A percentile compares a stretch with the other conserved stretches of the same genome.
Conservation (phyloP, 2,329 filamentous ascomycete genomes). For the Fusarium mangiferae region DNA sequence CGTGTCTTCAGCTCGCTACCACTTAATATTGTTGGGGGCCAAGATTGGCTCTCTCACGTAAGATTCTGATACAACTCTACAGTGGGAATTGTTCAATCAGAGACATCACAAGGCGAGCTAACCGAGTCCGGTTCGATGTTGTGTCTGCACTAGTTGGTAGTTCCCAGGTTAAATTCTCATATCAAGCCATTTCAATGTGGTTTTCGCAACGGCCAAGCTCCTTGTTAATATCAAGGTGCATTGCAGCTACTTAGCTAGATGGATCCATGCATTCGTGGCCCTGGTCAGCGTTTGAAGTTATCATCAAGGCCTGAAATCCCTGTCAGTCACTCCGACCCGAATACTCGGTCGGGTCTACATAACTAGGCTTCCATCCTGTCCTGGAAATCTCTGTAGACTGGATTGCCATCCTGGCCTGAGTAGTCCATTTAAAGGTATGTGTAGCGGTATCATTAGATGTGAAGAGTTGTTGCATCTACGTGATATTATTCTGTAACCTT, state of each 20-base stretch:
- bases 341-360: neutral
- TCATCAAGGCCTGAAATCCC: neutral
- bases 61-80: slow-evolving; percentile 9
- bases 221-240: neutral
- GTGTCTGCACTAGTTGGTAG: neutral
- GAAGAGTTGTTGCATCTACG: neutral
- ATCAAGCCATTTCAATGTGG: neutral
- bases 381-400: neutral
- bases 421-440: neutral
- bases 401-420: neutral
- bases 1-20: neutral
- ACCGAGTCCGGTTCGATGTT: neutral
- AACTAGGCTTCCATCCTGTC: neutral
- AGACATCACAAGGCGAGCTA: neutral
- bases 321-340: neutral
- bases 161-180: neutral
- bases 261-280: neutral
- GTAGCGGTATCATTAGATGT: neutral
- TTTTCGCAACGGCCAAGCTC: neutral
- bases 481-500: neutral
- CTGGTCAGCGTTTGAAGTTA: neutral
- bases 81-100: neutral
- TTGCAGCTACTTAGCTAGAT: neutral
- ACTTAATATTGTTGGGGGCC: slow-evolving; percentile 16
- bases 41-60: slow-evolving; percentile 14